Percentiles rank a stretch among this genome's conserved stretches.
These are phyloP conservation scores for Thermothelomyces thermophilus DNA, from an alignment of 2,329 filamentous ascomycete species.

Conservation along the genomic window DNA sequence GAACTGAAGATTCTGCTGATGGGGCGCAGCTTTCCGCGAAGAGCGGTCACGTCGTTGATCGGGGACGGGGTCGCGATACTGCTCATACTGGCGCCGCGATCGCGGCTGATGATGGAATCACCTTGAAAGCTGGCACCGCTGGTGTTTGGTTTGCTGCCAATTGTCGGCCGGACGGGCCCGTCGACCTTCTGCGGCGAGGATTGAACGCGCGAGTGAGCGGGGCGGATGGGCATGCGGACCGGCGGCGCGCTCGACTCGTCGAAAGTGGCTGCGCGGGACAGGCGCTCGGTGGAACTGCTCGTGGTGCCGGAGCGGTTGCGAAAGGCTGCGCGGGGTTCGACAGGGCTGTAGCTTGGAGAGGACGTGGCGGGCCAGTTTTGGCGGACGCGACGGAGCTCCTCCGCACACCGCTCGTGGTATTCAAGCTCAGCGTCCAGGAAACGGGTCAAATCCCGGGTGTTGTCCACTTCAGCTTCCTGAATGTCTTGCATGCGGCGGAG, in stretches of 20 bases:
- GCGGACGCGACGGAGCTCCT: conserved; percentile 60
- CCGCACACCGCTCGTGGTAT: conserved; percentile 84
- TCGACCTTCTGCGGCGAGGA: conserved; percentile 26
- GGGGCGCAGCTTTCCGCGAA: conserved; percentile 41
- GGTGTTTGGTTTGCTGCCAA: conserved; percentile 23
- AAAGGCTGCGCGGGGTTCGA: conserved; percentile 26
- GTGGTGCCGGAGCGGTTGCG: conserved; percentile 44
- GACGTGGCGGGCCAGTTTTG: conserved; percentile 37
- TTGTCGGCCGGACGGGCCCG: conserved; percentile 30
- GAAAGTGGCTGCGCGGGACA: conserved; percentile 32
- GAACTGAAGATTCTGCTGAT: conserved; percentile 37
- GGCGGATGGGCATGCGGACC: conserved; percentile 34
- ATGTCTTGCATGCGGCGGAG: conserved; percentile 91
- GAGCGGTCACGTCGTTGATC: conserved; percentile 28
- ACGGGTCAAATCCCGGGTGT: conserved; percentile 66
- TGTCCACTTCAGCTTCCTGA: conserved; percentile 83
- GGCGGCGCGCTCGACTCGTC: conserved; percentile 26
- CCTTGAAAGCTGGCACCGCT: conserved; percentile 36
- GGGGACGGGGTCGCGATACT: conserved; percentile 17
- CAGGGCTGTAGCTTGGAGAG: conserved; percentile 18
- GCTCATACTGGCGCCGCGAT: conserved; percentile 19
- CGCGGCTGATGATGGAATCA: conserved; percentile 22
- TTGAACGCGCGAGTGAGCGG: conserved; percentile 25
- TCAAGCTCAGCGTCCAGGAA: conserved; percentile 86
- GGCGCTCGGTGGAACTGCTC: conserved; percentile 36